These are phyloP conservation scores for Brassica balearica DNA, from an alignment of 441 rosid species.

Conservation along the genomic window DNA sequence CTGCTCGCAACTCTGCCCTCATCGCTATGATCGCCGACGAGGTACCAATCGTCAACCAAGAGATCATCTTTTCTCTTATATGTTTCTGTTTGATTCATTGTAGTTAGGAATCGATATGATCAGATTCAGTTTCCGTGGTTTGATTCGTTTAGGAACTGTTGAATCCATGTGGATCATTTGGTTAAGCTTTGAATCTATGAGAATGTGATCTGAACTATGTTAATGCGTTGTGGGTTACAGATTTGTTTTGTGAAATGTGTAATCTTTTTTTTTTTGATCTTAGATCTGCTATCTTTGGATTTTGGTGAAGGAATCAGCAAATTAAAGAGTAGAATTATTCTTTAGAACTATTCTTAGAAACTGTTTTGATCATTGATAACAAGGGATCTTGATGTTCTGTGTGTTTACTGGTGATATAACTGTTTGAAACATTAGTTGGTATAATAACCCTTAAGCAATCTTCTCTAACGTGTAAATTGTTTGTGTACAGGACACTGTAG, in stretches of 20 bases:
- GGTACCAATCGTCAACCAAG: slow-evolving; percentile 31
- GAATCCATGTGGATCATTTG: neutral
- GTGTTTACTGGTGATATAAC: neutral
- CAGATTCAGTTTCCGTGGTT: neutral
- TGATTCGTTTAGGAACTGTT: neutral
- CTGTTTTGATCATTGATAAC: neutral
- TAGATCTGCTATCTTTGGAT: neutral
- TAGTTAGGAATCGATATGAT: neutral
- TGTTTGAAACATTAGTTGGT: neutral
- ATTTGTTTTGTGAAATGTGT: slow-evolving; percentile 14
- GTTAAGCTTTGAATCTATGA: slow-evolving; percentile 4
- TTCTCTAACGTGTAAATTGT: neutral
- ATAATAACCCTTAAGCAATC: neutral
- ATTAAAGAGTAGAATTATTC: too few species aligned
- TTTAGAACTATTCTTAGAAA: too few species aligned
- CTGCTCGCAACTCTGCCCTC: slow-evolving; percentile 53
- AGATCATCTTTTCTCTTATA: neutral
- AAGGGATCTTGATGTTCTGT: neutral
- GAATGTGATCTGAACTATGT: slow-evolving; percentile 30
- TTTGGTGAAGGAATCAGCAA: too few species aligned
- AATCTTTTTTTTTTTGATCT: neutral
- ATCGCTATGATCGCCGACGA: slow-evolving; percentile 67
- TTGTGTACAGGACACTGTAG: slow-evolving; percentile 69
- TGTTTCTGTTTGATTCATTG: neutral
- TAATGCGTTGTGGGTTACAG: slow-evolving; percentile 1